Evolutionary conservation across 2,329 filamentous ascomycete species (phyloP).

Genomic region (Magnaporthales sp.): DNA sequence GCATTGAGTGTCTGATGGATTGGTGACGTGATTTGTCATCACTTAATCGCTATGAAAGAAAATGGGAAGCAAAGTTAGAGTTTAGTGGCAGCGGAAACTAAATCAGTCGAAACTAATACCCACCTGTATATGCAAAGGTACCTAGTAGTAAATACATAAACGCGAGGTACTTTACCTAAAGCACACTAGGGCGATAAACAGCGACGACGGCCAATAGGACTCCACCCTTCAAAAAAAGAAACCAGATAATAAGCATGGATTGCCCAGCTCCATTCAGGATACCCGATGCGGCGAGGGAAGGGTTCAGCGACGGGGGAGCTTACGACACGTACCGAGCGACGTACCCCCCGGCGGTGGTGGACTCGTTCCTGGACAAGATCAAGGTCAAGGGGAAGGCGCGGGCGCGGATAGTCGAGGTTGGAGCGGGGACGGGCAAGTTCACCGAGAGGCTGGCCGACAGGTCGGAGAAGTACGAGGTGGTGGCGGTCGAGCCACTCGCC

Average conservation of each 20-base stretch:
- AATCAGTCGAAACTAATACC: neutral
- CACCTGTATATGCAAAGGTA: neutral
- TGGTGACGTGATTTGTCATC: neutral
- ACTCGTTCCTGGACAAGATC: slow-evolving; percentile 47
- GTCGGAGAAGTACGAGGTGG: slow-evolving; percentile 43
- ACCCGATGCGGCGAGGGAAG: slow-evolving; percentile 32
- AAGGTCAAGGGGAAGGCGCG: slow-evolving; percentile 34
- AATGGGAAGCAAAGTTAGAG: neutral
- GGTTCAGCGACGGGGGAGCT: slow-evolving; percentile 53
- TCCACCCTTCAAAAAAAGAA: neutral
- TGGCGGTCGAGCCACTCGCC: slow-evolving; percentile 51
- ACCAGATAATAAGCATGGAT: too few relatives aligned
- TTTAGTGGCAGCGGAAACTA: neutral
- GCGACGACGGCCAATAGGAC: neutral
- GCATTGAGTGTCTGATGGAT: neutral
- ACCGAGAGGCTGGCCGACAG: slow-evolving; percentile 39
- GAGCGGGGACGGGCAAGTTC: slow-evolving; percentile 24
- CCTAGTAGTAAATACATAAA: neutral
- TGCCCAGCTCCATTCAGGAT: slow-evolving; percentile 9
- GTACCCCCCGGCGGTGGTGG: slow-evolving; percentile 51
- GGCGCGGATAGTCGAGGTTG: slow-evolving; percentile 28
- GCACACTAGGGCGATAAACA: neutral
- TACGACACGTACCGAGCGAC: slow-evolving; percentile 64
- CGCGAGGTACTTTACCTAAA: neutral
- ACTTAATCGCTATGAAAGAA: neutral